These are phyloP conservation scores for Brassica nigra DNA, from an alignment of 345 rosid species.

Conservation along the genomic window DNA sequence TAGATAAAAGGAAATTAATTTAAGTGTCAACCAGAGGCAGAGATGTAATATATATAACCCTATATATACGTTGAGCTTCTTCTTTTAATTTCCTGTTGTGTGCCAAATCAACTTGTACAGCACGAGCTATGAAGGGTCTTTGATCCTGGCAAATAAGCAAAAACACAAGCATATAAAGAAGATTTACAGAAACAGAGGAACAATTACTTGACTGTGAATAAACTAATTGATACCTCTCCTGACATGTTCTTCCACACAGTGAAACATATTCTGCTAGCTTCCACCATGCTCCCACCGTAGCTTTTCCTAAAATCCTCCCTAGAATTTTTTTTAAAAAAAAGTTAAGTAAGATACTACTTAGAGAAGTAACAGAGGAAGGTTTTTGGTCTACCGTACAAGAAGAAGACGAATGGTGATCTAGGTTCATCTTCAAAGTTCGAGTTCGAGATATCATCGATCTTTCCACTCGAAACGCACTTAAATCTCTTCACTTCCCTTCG, in stretches of 20 bases:
- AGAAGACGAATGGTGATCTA: conserved; percentile 71
- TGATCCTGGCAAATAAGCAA: conserved; percentile 51
- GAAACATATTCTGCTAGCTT: conserved; percentile 57
- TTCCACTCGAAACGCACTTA: conserved; percentile 47
- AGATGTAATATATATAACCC: conserved; percentile 9
- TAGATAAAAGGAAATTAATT: not conserved
- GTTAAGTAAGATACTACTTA: not conserved
- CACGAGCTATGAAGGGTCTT: conserved; percentile 49
- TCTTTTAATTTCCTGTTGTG: conserved; percentile 18
- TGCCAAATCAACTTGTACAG: conserved; percentile 45
- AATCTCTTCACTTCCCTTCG: conserved; percentile 63
- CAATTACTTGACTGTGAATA: not conserved
- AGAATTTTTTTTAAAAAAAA: too few species aligned
- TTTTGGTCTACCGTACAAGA: conserved; percentile 53
- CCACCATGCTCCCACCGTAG: conserved; percentile 35
- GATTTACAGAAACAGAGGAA: not conserved
- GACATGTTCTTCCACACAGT: conserved; percentile 71
- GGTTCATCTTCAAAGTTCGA: conserved; percentile 49
- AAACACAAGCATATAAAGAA: not conserved
- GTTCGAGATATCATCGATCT: conserved; percentile 19
- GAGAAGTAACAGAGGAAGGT: not conserved
- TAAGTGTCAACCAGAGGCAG: not conserved
- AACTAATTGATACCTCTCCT: conserved; percentile 47
- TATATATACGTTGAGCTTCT: conserved; percentile 17
- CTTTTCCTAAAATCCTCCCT: conserved; percentile 53